phyloP scores from a whole-genome alignment of 192 early-diverging fungal genomes.

The Spizellomyces sp. region DNA sequence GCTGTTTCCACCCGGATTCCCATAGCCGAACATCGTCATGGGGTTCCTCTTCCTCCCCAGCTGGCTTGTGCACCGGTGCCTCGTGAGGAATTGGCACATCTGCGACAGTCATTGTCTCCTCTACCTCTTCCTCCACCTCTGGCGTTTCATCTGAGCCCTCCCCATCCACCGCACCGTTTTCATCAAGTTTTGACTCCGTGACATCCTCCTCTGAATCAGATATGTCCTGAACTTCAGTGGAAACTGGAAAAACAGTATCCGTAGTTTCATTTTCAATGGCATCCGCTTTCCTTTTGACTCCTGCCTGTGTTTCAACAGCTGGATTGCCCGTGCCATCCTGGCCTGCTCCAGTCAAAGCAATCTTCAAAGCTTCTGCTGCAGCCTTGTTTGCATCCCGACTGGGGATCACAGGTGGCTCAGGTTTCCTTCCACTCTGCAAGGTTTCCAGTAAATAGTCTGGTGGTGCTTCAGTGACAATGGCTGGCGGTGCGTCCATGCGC shows the following conservation, averaged over 20 bases:
- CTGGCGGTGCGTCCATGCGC: constrained; percentile 2
- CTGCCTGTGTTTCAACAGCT: background rate
- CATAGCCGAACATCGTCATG: constrained; percentile 70
- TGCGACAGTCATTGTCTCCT: constrained; percentile 40
- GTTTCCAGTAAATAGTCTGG: constrained; percentile 8
- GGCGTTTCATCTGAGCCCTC: constrained; percentile 53
- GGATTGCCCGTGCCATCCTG: background rate
- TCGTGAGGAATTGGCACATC: constrained; percentile 37
- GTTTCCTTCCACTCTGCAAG: background rate
- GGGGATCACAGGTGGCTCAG: constrained; percentile 10
- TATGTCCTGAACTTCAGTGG: constrained; percentile 15
- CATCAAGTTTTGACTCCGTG: constrained; percentile 45
- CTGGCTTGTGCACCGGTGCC: constrained; percentile 25
- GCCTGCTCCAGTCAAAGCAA: constrained; percentile 17
- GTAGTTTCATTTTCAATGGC: constrained; percentile 3
- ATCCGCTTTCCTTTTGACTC: constrained; percentile 30
- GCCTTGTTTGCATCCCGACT: constrained; percentile 41
- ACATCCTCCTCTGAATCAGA: constrained; percentile 40
- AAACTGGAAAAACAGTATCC: background rate
- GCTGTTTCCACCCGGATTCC: constrained; percentile 75
- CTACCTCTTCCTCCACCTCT: constrained; percentile 37
- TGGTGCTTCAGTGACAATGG: background rate
- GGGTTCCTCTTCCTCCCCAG: constrained; percentile 51
- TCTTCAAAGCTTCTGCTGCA: constrained; percentile 47
- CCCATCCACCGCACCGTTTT: constrained; percentile 42